Evolutionary conservation across 208 protist genomes (phyloP).

Genomic region (Giardia muris): DNA sequence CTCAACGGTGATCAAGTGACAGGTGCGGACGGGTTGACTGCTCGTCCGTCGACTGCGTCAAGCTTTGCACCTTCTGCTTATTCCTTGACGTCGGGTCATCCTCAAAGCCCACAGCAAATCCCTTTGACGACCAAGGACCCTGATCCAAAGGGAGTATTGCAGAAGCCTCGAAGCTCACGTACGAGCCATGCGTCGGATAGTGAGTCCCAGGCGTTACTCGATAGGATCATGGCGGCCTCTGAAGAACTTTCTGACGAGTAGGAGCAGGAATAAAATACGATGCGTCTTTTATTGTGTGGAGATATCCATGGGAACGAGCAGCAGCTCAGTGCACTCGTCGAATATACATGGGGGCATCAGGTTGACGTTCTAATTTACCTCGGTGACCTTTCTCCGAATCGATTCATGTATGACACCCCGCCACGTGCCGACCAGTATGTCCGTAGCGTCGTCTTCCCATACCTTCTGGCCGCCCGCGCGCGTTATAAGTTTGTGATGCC

Average conservation of each 20-base stretch:
- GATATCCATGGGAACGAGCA: slow-evolving; percentile 12
- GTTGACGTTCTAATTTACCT: background rate
- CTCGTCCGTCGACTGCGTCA: too few relatives aligned
- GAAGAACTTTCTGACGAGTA: background rate
- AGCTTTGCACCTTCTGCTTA: too few relatives aligned
- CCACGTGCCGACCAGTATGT: background rate
- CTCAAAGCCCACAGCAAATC: too few relatives aligned
- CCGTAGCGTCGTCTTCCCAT: background rate
- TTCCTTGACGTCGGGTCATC: too few relatives aligned
- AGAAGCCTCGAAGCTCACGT: too few relatives aligned
- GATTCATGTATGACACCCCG: background rate
- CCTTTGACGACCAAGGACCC: too few relatives aligned
- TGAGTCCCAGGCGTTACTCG: background rate
- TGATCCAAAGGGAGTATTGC: too few relatives aligned
- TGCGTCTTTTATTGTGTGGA: background rate
- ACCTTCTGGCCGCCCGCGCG: background rate
- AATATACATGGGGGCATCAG: background rate
- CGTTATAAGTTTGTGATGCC: slow-evolving; percentile 1
- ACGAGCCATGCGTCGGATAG: too few relatives aligned
- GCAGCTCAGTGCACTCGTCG: background rate
- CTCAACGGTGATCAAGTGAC: too few relatives aligned
- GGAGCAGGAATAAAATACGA: background rate
- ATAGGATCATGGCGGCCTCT: background rate
- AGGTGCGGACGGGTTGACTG: too few relatives aligned
- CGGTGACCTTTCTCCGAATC: background rate